Evolutionary conservation across 2,329 filamentous ascomycete genomes (phyloP).

Genomic region (Thielaviopsis punctulata): DNA sequence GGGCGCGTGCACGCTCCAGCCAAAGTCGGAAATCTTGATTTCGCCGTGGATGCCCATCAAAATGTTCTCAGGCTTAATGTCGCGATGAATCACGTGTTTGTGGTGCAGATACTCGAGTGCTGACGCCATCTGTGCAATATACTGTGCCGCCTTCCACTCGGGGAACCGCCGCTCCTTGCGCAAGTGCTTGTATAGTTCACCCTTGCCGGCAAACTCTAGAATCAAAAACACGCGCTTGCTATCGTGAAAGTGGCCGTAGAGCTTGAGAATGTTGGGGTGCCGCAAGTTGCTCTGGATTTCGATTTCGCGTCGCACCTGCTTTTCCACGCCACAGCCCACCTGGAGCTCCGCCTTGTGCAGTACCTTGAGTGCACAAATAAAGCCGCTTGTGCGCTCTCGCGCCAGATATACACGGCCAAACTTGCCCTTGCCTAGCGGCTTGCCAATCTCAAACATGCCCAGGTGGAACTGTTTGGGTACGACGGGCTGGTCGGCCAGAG

Average conservation of each 20-base stretch:
- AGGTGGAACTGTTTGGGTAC: slow-evolving; percentile 58
- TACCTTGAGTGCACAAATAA: slow-evolving; percentile 75
- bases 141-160: slow-evolving; percentile 74
- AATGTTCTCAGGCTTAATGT: slow-evolving; percentile 97
- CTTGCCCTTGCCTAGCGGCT: slow-evolving; percentile 72
- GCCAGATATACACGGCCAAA: slow-evolving; percentile 77
- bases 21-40: slow-evolving; percentile 97
- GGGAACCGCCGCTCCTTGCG: slow-evolving; percentile 63
- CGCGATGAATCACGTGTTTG: slow-evolving; percentile 92
- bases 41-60: slow-evolving; percentile 90
- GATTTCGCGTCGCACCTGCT: slow-evolving; percentile 73
- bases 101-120: slow-evolving; percentile 81
- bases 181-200: slow-evolving; percentile 77
- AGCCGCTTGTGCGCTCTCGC: slow-evolving; percentile 59
- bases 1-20: slow-evolving; percentile 94
- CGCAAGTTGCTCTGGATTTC: slow-evolving; percentile 79
- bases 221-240: slow-evolving; percentile 77
- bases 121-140: slow-evolving; percentile 80
- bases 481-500: slow-evolving; percentile 39
- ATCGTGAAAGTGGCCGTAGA: slow-evolving; percentile 82
- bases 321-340: slow-evolving; percentile 55
- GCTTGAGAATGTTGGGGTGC: slow-evolving; percentile 68
- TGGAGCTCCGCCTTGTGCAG: slow-evolving; percentile 71
- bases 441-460: slow-evolving; percentile 86
- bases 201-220: slow-evolving; percentile 70